A percentile compares a stretch with the other conserved stretches of the same genome.
These are phyloP conservation scores for Pichiaceae sp. DNA, from an alignment of 1,139 yeast genomes.

Conservation along the genomic window DNA sequence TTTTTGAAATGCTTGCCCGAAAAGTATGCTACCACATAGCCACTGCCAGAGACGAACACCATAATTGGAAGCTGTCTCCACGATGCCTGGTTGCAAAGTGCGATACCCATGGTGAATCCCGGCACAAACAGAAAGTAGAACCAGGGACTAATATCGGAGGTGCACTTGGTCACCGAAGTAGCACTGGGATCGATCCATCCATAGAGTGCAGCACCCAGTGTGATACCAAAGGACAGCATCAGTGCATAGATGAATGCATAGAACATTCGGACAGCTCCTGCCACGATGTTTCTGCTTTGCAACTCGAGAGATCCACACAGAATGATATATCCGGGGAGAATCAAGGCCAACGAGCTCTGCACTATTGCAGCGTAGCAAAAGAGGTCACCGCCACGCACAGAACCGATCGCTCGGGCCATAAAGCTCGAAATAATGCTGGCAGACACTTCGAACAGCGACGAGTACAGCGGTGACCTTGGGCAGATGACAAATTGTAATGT, in stretches of 20 bases:
- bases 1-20: slow-evolving; percentile 63
- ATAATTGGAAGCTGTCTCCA: slow-evolving; percentile 73
- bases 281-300: slow-evolving; percentile 82
- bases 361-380: slow-evolving; percentile 87
- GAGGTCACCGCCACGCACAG: slow-evolving; percentile 49
- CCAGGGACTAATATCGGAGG: slow-evolving; percentile 44
- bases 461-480: slow-evolving; percentile 76
- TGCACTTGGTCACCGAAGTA: slow-evolving; percentile 60
- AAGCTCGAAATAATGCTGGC: slow-evolving; percentile 85
- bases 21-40: slow-evolving; percentile 80
- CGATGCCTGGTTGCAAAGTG: slow-evolving; percentile 80
- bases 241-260: slow-evolving; percentile 89
- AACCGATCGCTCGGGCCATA: slow-evolving; percentile 82
- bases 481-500: slow-evolving; percentile 71
- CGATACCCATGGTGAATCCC: slow-evolving; percentile 59
- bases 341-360: slow-evolving; percentile 84
- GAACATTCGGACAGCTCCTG: slow-evolving; percentile 93
- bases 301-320: slow-evolving; percentile 84
- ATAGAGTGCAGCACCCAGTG: slow-evolving; percentile 83
- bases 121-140: slow-evolving; percentile 79
- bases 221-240: slow-evolving; percentile 87
- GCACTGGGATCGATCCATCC: slow-evolving; percentile 89
- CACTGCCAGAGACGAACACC: slow-evolving; percentile 66
- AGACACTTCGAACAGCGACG: slow-evolving; percentile 85
- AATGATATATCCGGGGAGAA: slow-evolving; percentile 89